Percentiles rank a stretch among this genome's conserved stretches.
Evolutionary conservation across 768 basidiomycete species (phyloP).

Genomic region (Russula griseocarnosa): DNA sequence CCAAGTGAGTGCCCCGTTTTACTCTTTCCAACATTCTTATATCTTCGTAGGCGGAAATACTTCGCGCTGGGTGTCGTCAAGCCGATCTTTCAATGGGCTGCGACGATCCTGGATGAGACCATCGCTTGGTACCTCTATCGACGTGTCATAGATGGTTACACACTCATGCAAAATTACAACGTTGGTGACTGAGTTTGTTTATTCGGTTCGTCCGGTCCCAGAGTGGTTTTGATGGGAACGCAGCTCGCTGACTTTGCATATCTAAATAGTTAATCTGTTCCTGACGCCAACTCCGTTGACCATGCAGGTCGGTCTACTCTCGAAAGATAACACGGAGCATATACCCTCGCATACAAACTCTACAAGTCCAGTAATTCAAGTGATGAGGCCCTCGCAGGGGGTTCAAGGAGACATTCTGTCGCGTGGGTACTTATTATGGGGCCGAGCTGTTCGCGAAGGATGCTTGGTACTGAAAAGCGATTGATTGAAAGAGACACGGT

Average conservation of each 20-base stretch:
- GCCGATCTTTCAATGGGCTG: conserved; percentile 54
- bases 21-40: neutral
- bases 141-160: conserved; percentile 73
- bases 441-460: neutral
- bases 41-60: conserved; percentile 44
- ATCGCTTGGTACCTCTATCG: conserved; percentile 73
- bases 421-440: conserved; percentile 38
- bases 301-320: conserved; percentile 63
- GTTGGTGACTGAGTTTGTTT: conserved; percentile 69
- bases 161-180: conserved; percentile 73
- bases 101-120: conserved; percentile 61
- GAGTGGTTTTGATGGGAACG: conserved; percentile 19
- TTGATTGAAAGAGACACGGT: conserved; percentile 63
- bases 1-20: conserved; percentile 45
- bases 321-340: conserved; percentile 63
- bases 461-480: neutral
- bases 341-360: conserved; percentile 68
- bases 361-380: conserved; percentile 51
- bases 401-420: conserved; percentile 72
- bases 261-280: neutral
- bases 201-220: conserved; percentile 47
- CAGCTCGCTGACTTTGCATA: neutral
- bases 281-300: neutral
- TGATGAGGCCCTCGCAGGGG: conserved; percentile 49
- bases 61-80: conserved; percentile 64